A percentile compares a stretch with the other conserved stretches of the same genome.
Conservation (phyloP, 495 filamentous ascomycete species). For the Amphirosellinia nigrospora region DNA sequence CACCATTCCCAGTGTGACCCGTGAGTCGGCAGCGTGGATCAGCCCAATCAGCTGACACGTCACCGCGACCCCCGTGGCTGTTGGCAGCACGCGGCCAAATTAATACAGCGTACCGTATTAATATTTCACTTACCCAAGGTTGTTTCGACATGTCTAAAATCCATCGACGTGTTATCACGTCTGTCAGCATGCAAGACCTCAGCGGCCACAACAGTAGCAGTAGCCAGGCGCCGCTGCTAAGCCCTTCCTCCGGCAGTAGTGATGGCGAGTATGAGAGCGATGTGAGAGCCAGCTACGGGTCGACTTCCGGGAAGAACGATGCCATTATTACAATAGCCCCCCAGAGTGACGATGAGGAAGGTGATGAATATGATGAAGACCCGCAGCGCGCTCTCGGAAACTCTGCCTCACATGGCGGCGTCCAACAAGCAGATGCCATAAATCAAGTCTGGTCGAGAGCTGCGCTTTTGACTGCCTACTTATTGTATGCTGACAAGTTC, state of each 20-base stretch:
- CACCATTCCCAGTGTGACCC: constrained; percentile 7
- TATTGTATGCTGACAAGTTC: constrained; percentile 41
- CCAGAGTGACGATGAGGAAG: constrained; percentile 6
- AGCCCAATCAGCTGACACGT: constrained; percentile 20
- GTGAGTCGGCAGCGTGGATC: neutral
- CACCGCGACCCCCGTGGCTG: constrained; percentile 12
- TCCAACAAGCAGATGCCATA: constrained; percentile 52
- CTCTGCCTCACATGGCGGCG: constrained; percentile 41
- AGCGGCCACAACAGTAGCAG: constrained; percentile 18
- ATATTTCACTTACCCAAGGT: neutral
- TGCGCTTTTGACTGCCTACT: constrained; percentile 48
- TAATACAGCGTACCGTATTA: neutral
- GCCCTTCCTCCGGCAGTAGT: constrained; percentile 28
- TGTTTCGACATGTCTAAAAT: constrained; percentile 32
- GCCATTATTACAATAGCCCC: constrained; percentile 22
- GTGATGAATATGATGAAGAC: constrained; percentile 27
- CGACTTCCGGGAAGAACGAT: constrained; percentile 34
- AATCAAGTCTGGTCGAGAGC: constrained; percentile 53
- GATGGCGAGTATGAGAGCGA: constrained; percentile 26
- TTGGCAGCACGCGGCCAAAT: neutral
- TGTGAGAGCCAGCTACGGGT: constrained; percentile 22
- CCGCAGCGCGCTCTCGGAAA: neutral
- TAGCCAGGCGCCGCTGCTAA: constrained; percentile 37
- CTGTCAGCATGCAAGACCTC: constrained; percentile 34
- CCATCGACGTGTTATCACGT: constrained; percentile 32